Percentiles rank a stretch among this genome's conserved stretches.
Conservation (phyloP, 1,284 basidiomycete genomes). For the Rugosomyces carneus region DNA sequence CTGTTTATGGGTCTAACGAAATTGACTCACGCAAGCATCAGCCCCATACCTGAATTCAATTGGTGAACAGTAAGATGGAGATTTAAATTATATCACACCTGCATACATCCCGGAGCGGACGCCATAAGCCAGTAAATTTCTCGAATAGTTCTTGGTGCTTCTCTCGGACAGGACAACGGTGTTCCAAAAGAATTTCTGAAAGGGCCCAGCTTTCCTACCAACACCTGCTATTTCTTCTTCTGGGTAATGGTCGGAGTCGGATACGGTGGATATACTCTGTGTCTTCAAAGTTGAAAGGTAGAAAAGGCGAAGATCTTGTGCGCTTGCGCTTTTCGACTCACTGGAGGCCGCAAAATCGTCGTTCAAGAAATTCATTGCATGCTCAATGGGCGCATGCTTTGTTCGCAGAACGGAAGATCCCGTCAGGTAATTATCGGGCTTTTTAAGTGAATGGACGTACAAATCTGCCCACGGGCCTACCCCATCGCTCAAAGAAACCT, state of each 20-base stretch:
- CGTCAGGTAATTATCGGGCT: background rate
- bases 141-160: slow-evolving; percentile 29
- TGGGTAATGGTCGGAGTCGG: slow-evolving; percentile 1
- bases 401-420: background rate
- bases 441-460: slow-evolving; percentile 19
- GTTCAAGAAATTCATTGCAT: slow-evolving; percentile 38
- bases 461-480: slow-evolving; percentile 29
- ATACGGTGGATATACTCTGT: slow-evolving; percentile 1
- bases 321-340: slow-evolving; percentile 11
- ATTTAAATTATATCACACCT: slow-evolving; percentile 27
- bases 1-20: background rate
- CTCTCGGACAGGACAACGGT: slow-evolving; percentile 31
- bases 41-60: slow-evolving; percentile 35
- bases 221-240: slow-evolving; percentile 7
- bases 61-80: slow-evolving; percentile 5
- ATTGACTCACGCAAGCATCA: slow-evolving; percentile 42
- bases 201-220: slow-evolving; percentile 22
- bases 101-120: slow-evolving; percentile 55
- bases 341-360: slow-evolving; percentile 35
- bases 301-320: slow-evolving; percentile 27
- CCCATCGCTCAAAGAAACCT: slow-evolving; percentile 32
- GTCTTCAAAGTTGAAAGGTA: slow-evolving; percentile 23
- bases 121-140: slow-evolving; percentile 59
- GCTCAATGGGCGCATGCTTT: slow-evolving; percentile 33
- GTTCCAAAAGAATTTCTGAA: slow-evolving; percentile 30